Evolutionary conservation across 2,329 filamentous ascomycete species (phyloP).

Genomic region (Bipolaris oryzae): DNA sequence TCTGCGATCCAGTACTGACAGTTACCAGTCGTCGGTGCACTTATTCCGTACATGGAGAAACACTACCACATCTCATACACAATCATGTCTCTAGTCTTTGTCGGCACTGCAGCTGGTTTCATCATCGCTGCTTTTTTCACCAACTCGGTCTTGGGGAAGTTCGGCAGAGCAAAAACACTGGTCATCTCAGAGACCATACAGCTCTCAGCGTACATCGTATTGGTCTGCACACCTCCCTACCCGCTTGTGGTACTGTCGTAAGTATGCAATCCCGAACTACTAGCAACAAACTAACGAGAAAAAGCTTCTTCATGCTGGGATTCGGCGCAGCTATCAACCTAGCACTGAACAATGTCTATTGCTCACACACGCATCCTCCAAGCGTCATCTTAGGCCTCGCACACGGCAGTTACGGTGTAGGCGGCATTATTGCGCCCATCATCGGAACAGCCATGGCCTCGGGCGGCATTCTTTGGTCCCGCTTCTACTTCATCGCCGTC

Average conservation of each 20-base stretch:
- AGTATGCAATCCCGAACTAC: conserved; percentile 12
- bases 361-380: conserved; percentile 58
- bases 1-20: conserved; percentile 14
- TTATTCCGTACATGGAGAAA: conserved; percentile 81
- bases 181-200: conserved; percentile 64
- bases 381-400: conserved; percentile 64
- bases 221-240: conserved; percentile 73
- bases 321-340: conserved; percentile 59
- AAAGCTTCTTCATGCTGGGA: conserved; percentile 70
- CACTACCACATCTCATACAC: conserved; percentile 79
- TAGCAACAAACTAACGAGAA: conserved; percentile 12
- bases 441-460: conserved; percentile 76
- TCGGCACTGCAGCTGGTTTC: conserved; percentile 78
- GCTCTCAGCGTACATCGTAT: conserved; percentile 66
- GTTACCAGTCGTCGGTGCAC: conserved; percentile 65
- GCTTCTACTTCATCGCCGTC: conserved; percentile 74
- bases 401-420: conserved; percentile 66
- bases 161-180: conserved; percentile 70
- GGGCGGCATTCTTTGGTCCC: conserved; percentile 66
- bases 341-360: conserved; percentile 63
- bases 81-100: conserved; percentile 80
- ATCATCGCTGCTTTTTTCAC: conserved; percentile 72
- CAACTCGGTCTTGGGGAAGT: conserved; percentile 65
- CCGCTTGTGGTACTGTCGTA: conserved; percentile 64
- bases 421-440: conserved; percentile 67